Conservation (phyloP, 495 filamentous ascomycete species). For the Amphirosellinia nigrospora region DNA sequence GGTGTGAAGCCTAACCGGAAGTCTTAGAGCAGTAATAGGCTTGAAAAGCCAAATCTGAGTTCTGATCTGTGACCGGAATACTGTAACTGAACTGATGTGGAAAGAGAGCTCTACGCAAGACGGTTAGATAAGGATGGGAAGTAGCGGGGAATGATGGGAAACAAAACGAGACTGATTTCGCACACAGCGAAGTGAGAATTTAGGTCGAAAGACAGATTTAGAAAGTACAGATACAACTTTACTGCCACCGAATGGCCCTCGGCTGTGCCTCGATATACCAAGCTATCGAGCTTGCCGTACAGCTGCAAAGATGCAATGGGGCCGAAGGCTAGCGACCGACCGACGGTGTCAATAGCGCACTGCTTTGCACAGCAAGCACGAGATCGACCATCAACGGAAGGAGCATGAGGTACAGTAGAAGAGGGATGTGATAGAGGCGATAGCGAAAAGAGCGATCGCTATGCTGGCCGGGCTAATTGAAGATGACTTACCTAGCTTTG, state of each 20-base stretch:
- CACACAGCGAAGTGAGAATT: neutral
- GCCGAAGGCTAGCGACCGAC: too few species aligned
- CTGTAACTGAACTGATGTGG: neutral
- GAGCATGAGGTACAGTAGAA: neutral
- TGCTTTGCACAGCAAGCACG: neutral
- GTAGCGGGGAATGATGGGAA: neutral
- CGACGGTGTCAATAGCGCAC: neutral
- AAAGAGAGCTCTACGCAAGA: neutral
- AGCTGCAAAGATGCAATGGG: too few species aligned
- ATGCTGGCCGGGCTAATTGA: neutral
- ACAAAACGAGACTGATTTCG: neutral
- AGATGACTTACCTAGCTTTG: neutral
- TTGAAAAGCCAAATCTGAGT: neutral
- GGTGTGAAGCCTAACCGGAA: neutral
- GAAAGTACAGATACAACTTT: neutral
- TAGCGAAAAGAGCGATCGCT: neutral
- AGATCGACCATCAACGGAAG: neutral
- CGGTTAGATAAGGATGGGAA: neutral
- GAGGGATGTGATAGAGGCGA: too few species aligned
- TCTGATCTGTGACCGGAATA: neutral
- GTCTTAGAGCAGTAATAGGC: neutral
- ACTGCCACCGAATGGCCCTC: too few species aligned
- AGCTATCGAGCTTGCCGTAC: neutral
- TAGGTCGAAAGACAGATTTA: neutral
- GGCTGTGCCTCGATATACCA: neutral